These are phyloP conservation scores for Uronychia binucleata DNA, from an alignment of 73 alveolate genomes.

Conservation along the genomic window DNA sequence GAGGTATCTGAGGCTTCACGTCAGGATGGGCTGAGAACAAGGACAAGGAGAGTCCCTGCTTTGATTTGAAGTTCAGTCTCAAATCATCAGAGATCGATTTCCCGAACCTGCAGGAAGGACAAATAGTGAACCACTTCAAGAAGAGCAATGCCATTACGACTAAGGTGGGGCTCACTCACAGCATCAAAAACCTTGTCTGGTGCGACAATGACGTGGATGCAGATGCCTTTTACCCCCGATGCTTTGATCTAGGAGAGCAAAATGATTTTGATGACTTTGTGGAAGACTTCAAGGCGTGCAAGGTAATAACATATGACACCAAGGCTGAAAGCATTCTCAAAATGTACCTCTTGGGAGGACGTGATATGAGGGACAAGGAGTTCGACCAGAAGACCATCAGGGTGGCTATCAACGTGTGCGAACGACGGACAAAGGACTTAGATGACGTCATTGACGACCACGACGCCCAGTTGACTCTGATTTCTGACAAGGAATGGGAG, in stretches of 20 bases:
- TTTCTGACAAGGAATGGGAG: slow-evolving; percentile 88
- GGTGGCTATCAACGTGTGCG: slow-evolving; percentile 83
- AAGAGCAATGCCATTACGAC: slow-evolving; percentile 92
- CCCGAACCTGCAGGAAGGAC: slow-evolving; percentile 72
- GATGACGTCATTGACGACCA: slow-evolving; percentile 90
- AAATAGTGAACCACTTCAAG: slow-evolving; percentile 91
- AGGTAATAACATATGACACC: neutral
- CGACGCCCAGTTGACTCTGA: neutral
- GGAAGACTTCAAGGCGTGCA: slow-evolving; percentile 83
- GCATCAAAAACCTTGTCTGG: slow-evolving; percentile 91
- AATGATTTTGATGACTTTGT: slow-evolving; percentile 92
- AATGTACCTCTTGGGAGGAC: slow-evolving; percentile 13
- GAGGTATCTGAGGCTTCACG: slow-evolving; percentile 51
- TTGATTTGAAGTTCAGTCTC: slow-evolving; percentile 87
- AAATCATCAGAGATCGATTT: slow-evolving; percentile 90
- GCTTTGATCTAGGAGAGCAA: slow-evolving; percentile 90
- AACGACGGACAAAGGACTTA: slow-evolving; percentile 80
- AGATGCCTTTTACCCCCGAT: slow-evolving; percentile 96
- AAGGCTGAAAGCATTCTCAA: slow-evolving; percentile 79
- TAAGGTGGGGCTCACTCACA: slow-evolving; percentile 94
- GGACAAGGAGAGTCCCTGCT: slow-evolving; percentile 84
- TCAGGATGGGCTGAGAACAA: slow-evolving; percentile 92
- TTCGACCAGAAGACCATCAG: slow-evolving; percentile 28
- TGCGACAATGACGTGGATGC: slow-evolving; percentile 88
- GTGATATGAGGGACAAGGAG: slow-evolving; percentile 10